A percentile compares a stretch with the other conserved stretches of the same genome.
Conservation (phyloP, 2,329 filamentous ascomycete species). For the Apiospora phragmitis region DNA sequence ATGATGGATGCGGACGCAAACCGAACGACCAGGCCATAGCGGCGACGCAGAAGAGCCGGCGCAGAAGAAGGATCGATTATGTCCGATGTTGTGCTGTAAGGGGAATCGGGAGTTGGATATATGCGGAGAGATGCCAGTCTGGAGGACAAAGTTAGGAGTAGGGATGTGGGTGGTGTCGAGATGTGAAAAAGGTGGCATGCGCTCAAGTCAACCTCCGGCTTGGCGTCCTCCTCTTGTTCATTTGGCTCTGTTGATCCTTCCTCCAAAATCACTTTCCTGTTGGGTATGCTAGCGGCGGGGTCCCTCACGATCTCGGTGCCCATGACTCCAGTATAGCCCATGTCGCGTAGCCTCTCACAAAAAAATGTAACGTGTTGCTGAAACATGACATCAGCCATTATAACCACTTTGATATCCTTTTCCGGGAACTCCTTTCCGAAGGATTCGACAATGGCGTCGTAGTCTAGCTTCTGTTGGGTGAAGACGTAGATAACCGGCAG, state of each 20-base stretch:
- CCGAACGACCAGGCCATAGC: slow-evolving; percentile 82
- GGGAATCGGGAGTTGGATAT: slow-evolving; percentile 58
- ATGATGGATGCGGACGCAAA: slow-evolving; percentile 82
- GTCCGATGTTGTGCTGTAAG: slow-evolving; percentile 47
- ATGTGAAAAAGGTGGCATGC: slow-evolving; percentile 83
- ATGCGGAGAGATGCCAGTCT: slow-evolving; percentile 79
- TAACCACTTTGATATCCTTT: slow-evolving; percentile 65
- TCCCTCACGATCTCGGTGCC: slow-evolving; percentile 74
- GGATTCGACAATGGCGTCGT: slow-evolving; percentile 55
- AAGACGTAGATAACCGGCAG: slow-evolving; percentile 91
- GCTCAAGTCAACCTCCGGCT: slow-evolving; percentile 47
- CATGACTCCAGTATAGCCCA: slow-evolving; percentile 71
- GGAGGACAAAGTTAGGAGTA: slow-evolving; percentile 84
- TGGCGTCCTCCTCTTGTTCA: slow-evolving; percentile 31
- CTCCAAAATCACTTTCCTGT: slow-evolving; percentile 57
- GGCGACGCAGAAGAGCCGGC: slow-evolving; percentile 67
- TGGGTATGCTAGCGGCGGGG: slow-evolving; percentile 79
- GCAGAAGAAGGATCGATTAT: slow-evolving; percentile 44
- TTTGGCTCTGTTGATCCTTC: slow-evolving; percentile 33
- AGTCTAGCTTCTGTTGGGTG: slow-evolving; percentile 70
- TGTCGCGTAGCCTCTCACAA: slow-evolving; percentile 49
- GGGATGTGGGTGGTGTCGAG: slow-evolving; percentile 74
- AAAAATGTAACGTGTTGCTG: slow-evolving; percentile 70
- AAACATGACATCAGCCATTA: slow-evolving; percentile 91
- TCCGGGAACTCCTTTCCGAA: slow-evolving; percentile 67